Base-by-base conservation (phyloP, 352 stramenopile genomes). In the Phytophthora crassamura region DNA sequence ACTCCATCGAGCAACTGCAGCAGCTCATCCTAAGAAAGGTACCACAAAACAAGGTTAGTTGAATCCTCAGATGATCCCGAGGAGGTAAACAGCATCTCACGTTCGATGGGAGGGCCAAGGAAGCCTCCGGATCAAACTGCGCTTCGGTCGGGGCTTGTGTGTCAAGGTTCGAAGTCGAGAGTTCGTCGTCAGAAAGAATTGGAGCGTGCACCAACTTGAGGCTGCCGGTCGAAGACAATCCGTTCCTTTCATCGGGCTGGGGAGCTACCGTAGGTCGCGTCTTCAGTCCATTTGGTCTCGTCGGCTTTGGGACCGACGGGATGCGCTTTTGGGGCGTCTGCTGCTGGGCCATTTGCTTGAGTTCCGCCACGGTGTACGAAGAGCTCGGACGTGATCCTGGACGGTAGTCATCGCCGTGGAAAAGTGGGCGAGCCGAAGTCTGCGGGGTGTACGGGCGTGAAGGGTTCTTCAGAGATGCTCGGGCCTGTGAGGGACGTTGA, bases 371-470 rank as follows among this genome's bases (percentile, higher is more conserved):
- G 0, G 73, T 84, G 48, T 86, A 91, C 14, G 82, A 91, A 12
- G 82, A 93, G 40, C 82, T 91, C 5, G 84, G 82, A 5, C 84
- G 69, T 2, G 82, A 93, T 1, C 72, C 76, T 8, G 82, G 82
- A 5, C 82, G 80, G 48, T 93, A 93, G 62, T 91, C 82, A 47
- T 93, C 84, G 11, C 85, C 83, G n/a, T 89, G 75, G 64, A 91
- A 93, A 14, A 93, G 70, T 28, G 82, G 67, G 2, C 85, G 81
- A 32, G 68, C 58, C 69, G 71, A 77, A 4, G 77, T 81, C 20
- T 84, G 79, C 1, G 85, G 87, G 14, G 87, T 95, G 62, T 79
- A 94, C 16, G 87, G 87, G n/a, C 87, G 78, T 5, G 85, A 93
- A 0, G 87, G 87, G 25, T 91, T 89, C 59, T 92, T 94, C 10